Percentiles rank a stretch among this genome's conserved stretches.
Evolutionary conservation across 1,284 basidiomycete genomes (phyloP).

Genomic region (Trametes versicolor): DNA sequence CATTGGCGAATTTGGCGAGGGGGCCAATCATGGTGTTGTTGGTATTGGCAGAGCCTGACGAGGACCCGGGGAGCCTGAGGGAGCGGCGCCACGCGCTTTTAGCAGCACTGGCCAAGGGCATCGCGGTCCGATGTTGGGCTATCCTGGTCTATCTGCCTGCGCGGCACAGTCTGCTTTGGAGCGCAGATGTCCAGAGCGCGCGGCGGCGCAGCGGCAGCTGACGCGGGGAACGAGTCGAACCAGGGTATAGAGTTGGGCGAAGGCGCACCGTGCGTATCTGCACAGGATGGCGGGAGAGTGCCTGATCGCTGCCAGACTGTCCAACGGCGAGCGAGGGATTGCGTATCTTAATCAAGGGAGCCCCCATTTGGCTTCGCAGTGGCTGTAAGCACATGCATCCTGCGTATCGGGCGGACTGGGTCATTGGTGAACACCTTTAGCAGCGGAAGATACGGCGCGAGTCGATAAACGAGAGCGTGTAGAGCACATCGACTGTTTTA

Average conservation of each 20-base stretch:
- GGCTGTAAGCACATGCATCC: slow-evolving; percentile 16
- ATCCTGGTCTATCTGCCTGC: slow-evolving; percentile 7
- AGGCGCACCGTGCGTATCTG: slow-evolving; percentile 17
- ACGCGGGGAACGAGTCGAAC: background rate
- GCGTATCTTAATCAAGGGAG: slow-evolving; percentile 48
- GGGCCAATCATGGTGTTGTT: slow-evolving; percentile 43
- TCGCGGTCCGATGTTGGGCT: slow-evolving; percentile 24
- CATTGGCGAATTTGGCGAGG: slow-evolving; percentile 27
- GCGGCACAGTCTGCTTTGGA: background rate
- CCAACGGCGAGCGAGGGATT: slow-evolving; percentile 26
- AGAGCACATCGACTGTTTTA: too few relatives aligned
- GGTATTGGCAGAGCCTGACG: slow-evolving; percentile 17
- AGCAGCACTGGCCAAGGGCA: slow-evolving; percentile 30
- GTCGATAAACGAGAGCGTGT: too few relatives aligned
- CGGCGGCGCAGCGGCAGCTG: slow-evolving; percentile 9
- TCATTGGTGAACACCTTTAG: too few relatives aligned
- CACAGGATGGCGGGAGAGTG: slow-evolving; percentile 18
- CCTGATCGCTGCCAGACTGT: slow-evolving; percentile 30
- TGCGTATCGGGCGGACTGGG: background rate
- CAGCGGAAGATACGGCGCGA: too few relatives aligned
- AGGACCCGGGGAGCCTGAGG: slow-evolving; percentile 22
- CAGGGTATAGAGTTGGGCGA: slow-evolving; percentile 2
- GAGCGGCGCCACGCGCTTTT: slow-evolving; percentile 37
- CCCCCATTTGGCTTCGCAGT: slow-evolving; percentile 39
- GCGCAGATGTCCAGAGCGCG: background rate